Conservation (phyloP, 495 filamentous ascomycete genomes). For the Neurospora sp. region DNA sequence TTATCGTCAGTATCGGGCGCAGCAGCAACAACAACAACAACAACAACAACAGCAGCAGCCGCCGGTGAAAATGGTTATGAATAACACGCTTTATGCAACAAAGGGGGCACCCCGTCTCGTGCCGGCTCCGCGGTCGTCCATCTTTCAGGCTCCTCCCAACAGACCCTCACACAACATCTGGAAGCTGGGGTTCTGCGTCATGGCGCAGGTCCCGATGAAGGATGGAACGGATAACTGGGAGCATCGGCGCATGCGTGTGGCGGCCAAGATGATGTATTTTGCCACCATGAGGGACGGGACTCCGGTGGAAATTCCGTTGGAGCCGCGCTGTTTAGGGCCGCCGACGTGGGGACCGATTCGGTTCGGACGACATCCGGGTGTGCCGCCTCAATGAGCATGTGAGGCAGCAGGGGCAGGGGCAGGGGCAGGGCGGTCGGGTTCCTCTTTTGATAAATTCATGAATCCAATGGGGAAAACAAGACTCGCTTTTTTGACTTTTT, state of each 20-base stretch:
- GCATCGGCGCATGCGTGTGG: neutral
- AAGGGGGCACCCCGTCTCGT: neutral
- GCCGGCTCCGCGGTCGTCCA: neutral
- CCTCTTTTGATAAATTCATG: neutral
- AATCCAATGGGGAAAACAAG: neutral
- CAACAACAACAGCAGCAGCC: neutral
- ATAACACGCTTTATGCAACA: neutral
- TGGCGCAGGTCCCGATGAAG: neutral
- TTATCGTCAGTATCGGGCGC: neutral
- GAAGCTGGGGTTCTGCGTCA: neutral
- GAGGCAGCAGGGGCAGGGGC: neutral
- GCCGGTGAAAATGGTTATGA: neutral
- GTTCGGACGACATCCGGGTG: neutral
- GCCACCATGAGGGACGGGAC: neutral
- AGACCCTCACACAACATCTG: neutral
- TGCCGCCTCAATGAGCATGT: neutral
- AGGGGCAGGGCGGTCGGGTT: neutral
- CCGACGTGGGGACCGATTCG: neutral
- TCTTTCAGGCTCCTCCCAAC: neutral
- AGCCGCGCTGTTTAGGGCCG: neutral
- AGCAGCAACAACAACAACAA: neutral
- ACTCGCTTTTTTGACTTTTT: neutral
- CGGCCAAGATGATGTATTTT: neutral
- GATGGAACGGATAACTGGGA: neutral
- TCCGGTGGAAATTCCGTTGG: neutral